phyloP scores from a whole-genome alignment of 768 basidiomycete species.

The Agrocybe chaxingu region DNA sequence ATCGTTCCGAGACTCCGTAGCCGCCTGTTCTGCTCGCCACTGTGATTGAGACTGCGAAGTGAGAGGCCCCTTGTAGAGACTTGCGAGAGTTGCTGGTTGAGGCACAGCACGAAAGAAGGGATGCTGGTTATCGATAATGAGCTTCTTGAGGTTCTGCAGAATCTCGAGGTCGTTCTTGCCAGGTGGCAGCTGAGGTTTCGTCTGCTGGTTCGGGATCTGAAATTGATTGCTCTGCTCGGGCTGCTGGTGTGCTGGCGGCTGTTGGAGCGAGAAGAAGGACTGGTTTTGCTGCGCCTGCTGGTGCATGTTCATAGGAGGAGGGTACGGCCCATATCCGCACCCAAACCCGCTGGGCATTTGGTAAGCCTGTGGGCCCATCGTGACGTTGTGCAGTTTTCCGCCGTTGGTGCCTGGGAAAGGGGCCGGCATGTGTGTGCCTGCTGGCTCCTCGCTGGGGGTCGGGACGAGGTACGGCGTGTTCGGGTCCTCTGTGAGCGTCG shows the following conservation, averaged over 20 bases:
- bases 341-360: conserved; percentile 34
- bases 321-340: conserved; percentile 32
- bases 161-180: conserved; percentile 70
- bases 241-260: conserved; percentile 14
- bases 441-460: conserved; percentile 48
- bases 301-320: conserved; percentile 27
- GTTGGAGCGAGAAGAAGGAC: conserved; percentile 17
- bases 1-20: conserved; percentile 1
- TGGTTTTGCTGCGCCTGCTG: conserved; percentile 23
- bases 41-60: conserved; percentile 8
- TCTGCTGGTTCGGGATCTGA: background rate
- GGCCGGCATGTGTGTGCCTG: conserved; percentile 32
- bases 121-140: too few species aligned
- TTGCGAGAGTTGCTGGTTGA: conserved; percentile 60
- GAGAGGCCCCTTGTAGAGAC: conserved; percentile 58
- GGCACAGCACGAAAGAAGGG: conserved; percentile 64
- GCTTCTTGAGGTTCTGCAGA: conserved; percentile 67
- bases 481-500: conserved; percentile 60
- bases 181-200: conserved; percentile 52
- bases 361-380: conserved; percentile 24
- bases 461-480: conserved; percentile 51
- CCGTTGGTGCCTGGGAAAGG: conserved; percentile 23
- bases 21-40: background rate
- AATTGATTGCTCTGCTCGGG: background rate
- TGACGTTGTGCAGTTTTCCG: conserved; percentile 20